phyloP scores from a whole-genome alignment of 2,329 filamentous ascomycete species.

The Cytospora chrysosperma region DNA sequence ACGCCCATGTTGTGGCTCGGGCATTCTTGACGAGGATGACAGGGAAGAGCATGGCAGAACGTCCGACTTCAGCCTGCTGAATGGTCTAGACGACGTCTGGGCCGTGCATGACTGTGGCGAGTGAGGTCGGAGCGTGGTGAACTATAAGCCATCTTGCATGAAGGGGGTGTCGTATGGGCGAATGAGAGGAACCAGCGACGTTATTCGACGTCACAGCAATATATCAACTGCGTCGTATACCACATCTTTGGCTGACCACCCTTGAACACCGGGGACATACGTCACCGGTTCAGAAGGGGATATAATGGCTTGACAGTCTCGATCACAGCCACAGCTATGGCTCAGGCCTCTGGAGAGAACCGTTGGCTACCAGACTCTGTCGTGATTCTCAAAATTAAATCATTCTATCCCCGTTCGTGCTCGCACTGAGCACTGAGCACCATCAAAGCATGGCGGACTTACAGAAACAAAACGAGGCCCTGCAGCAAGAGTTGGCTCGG shows the following conservation, averaged over 20 bases:
- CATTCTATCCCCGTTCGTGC: background rate
- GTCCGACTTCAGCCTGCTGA: background rate
- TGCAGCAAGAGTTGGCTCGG: constrained; percentile 18
- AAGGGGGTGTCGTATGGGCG: constrained; percentile 6
- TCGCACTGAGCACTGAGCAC: background rate
- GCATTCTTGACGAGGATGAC: background rate
- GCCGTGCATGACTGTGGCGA: constrained; percentile 20
- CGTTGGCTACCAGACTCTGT: background rate
- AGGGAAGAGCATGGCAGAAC: background rate
- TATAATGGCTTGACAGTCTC: constrained; percentile 1
- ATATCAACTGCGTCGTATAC: constrained; percentile 14
- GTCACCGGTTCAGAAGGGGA: constrained; percentile 10
- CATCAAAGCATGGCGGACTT: constrained; percentile 16
- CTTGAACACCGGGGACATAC: background rate
- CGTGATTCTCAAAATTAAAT: background rate
- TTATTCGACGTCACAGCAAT: constrained; percentile 15
- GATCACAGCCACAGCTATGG: constrained; percentile 11
- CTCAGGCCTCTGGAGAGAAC: background rate
- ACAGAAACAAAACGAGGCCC: constrained; percentile 5
- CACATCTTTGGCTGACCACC: background rate
- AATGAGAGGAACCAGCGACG: constrained; percentile 7
- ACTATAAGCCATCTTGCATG: constrained; percentile 13
- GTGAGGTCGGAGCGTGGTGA: constrained; percentile 15
- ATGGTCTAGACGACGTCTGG: constrained; percentile 1
- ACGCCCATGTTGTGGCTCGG: constrained; percentile 9